A percentile compares a stretch with the other conserved stretches of the same genome.
These are phyloP conservation scores for Scedosporium minutisporum DNA, from an alignment of 2,329 filamentous ascomycete genomes.

Conservation along the genomic window DNA sequence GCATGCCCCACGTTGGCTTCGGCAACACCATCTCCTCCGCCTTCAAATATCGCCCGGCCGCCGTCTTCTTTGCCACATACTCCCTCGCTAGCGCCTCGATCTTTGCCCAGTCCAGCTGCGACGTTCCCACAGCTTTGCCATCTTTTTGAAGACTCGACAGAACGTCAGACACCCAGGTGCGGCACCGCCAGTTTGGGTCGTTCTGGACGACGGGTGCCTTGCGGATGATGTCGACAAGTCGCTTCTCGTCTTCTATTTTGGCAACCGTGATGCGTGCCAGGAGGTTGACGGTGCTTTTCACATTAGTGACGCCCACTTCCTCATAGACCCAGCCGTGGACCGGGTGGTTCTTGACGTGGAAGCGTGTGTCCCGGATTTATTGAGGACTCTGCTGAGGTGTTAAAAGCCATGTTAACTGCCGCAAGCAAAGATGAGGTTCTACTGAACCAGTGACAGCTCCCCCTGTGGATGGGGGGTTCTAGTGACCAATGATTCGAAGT, in stretches of 20 bases:
- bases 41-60: constrained; percentile 12
- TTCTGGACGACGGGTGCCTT: constrained; percentile 20
- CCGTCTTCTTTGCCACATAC: constrained; percentile 25
- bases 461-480: no score
- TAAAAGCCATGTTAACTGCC: no score
- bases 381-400: no score
- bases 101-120: constrained; percentile 24
- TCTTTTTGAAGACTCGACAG: constrained; percentile 23
- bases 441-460: no score
- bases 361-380: constrained; percentile 16
- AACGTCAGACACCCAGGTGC: constrained; percentile 26
- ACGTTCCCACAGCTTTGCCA: constrained; percentile 25
- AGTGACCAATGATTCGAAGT: no score
- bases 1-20: constrained; percentile 21
- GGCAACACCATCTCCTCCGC: constrained; percentile 10
- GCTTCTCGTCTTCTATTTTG: constrained; percentile 25
- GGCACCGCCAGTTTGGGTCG: constrained; percentile 28
- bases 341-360: constrained; percentile 20
- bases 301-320: constrained; percentile 12
- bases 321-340: constrained; percentile 17
- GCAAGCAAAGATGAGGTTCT: no score
- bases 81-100: constrained; percentile 23
- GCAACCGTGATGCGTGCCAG: constrained; percentile 27
- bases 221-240: constrained; percentile 22
- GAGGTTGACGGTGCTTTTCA: constrained; percentile 16